Percentiles rank a stretch among this genome's conserved stretches.
Evolutionary conservation across 2,329 filamentous ascomycete species (phyloP).

Genomic region (Aspergillus sp.): DNA sequence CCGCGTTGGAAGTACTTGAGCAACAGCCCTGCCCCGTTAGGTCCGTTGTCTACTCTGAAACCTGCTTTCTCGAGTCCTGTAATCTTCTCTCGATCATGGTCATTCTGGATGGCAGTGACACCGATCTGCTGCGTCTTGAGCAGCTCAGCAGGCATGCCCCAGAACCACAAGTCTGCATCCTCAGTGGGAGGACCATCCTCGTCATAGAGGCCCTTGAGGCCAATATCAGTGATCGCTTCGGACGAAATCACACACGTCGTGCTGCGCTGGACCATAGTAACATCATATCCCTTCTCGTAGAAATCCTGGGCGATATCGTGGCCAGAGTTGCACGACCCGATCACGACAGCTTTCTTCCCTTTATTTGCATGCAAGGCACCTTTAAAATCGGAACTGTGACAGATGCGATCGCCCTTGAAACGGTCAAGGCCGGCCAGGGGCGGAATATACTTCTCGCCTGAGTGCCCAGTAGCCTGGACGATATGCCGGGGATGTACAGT

Average conservation of each 20-base stretch:
- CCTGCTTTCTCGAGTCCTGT: conserved; percentile 55
- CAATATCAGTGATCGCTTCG: conserved; percentile 52
- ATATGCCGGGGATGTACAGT: conserved; percentile 63
- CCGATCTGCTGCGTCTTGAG: conserved; percentile 60
- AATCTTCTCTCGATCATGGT: conserved; percentile 38
- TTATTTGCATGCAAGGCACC: conserved; percentile 49
- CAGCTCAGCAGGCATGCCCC: conserved; percentile 59
- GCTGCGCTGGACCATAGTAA: conserved; percentile 39
- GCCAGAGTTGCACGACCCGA: conserved; percentile 68
- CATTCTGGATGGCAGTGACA: conserved; percentile 37
- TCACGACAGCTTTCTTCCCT: conserved; percentile 62
- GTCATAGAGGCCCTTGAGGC: conserved; percentile 52
- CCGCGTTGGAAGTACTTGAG: conserved; percentile 65
- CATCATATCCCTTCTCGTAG: conserved; percentile 63
- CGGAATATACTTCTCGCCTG: conserved; percentile 60
- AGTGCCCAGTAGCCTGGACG: conserved; percentile 67
- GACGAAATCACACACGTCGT: conserved; percentile 65
- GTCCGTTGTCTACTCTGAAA: conserved; percentile 60
- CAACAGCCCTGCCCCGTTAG: conserved; percentile 57
- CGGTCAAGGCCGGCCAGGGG: conserved; percentile 49
- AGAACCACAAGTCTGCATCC: conserved; percentile 63
- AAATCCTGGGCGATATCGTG: conserved; percentile 71
- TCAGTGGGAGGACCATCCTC: conserved; percentile 57
- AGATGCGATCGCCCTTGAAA: conserved; percentile 60
- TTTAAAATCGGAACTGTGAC: conserved; percentile 62